These are phyloP conservation scores for Dicorynia guianensis DNA, from an alignment of 306 rosid species.

Conservation along the genomic window DNA sequence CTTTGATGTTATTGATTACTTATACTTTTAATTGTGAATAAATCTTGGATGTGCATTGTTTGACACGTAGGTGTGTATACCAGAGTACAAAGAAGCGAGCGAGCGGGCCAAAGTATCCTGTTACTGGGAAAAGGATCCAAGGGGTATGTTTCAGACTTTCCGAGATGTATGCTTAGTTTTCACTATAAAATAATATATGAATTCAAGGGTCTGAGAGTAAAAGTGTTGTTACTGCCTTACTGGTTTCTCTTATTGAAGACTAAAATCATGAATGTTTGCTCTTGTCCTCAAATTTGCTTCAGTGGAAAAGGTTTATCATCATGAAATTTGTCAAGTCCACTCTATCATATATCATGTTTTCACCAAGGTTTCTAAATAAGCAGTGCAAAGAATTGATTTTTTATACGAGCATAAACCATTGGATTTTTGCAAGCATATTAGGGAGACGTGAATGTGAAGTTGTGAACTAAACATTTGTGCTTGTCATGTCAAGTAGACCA, in stretches of 20 bases:
- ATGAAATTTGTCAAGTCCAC: not conserved
- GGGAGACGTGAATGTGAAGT: too few relatives aligned
- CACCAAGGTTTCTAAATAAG: too few relatives aligned
- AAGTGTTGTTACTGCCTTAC: not conserved
- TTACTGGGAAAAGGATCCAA: slow-evolving; percentile 47
- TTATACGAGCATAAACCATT: too few relatives aligned
- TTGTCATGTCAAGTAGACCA: too few relatives aligned
- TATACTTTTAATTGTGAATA: too few relatives aligned
- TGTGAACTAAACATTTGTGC: too few relatives aligned
- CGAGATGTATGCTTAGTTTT: not conserved
- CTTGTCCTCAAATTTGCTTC: too few relatives aligned
- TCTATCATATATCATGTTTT: too few relatives aligned
- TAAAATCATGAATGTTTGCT: not conserved
- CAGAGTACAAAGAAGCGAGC: slow-evolving; percentile 50
- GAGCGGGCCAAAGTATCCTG: slow-evolving; percentile 48
- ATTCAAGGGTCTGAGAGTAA: not conserved
- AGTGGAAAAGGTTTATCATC: not conserved
- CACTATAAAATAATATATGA: not conserved
- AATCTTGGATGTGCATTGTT: too few relatives aligned
- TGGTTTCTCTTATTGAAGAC: not conserved
- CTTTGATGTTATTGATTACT: too few relatives aligned
- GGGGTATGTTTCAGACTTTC: slow-evolving; percentile 33
- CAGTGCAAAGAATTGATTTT: too few relatives aligned
- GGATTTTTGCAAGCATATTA: too few relatives aligned
- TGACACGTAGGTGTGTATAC: slow-evolving; percentile 29